Evolutionary conservation across 805 yeast genomes (phyloP), one percentile per base, ranked within the genome.

Genomic region (Lipomyces anomalus): DNA sequence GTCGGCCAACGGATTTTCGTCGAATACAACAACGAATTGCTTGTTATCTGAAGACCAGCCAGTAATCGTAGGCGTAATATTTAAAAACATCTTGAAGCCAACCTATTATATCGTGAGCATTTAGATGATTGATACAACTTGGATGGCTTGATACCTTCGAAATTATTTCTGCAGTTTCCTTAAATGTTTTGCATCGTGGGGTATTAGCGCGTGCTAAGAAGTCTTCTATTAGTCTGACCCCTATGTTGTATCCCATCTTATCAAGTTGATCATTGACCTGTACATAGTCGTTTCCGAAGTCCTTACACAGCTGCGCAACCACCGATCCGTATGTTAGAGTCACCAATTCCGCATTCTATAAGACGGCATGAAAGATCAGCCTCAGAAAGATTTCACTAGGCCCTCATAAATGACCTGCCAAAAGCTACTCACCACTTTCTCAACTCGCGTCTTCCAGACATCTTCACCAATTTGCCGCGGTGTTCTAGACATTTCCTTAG

Each of bases 291-390:
- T 78, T 73, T 44, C 81, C 75, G 64, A 76, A 81, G 60, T 92
- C 97, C 47, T 81, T 78, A 61, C 95, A 88, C 43, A 92, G 68
- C 60, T 90, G 97, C 11, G 95, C 78, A 39, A 92, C 97, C 39
- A 92, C 78, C 2, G 95, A 81, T 6, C 98, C 98, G 59, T 92
- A 92, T 1, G 96, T 90, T 48, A 92, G 69, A n/a, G 95, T 86
- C 66, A 92, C 86, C 42, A 92, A 72, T 66, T 92, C 98, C 1
- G 95, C 82, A 62, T 89, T 92, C 82, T 79, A 44, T 46, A 48
- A 57, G 51, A 34, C 22, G 18, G 11, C 17, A 20, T 41, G n/a
- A 21, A 50, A 35, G 40, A 53, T 9, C 18, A 17, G 38, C 46
- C 30, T 40, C 21, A 17, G 33, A 24, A 17, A 4, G 21, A 42